Conservation (phyloP, 768 basidiomycete species). For the Suillus ampliporus region DNA sequence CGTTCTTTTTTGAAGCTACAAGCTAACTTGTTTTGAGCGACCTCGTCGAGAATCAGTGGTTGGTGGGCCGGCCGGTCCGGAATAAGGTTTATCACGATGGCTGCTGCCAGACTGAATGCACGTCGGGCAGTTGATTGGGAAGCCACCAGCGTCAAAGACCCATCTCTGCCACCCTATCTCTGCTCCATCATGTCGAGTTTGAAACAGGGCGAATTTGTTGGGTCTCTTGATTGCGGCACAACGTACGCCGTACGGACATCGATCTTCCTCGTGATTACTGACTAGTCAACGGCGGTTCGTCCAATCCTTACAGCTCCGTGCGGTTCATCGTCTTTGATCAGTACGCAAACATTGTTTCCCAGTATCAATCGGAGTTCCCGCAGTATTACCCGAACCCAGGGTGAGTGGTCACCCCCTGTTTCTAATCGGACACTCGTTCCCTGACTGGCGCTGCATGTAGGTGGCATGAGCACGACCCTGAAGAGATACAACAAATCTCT, state of each 20-base stretch:
- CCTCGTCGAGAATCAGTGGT: not conserved
- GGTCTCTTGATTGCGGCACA: constrained; percentile 93
- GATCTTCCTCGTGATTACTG: constrained; percentile 2
- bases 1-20: not conserved
- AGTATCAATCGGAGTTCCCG: constrained; percentile 91
- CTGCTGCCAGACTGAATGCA: not conserved
- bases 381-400: constrained; percentile 93
- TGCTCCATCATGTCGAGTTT: constrained; percentile 38
- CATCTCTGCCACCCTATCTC: not conserved
- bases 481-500: constrained; percentile 78
- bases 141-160: constrained; percentile 18
- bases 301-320: constrained; percentile 63
- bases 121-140: not conserved
- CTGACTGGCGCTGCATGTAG: constrained; percentile 40
- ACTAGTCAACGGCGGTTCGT: not conserved
- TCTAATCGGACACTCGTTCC: not conserved
- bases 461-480: constrained; percentile 95
- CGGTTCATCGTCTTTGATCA: constrained; percentile 92
- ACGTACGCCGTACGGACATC: constrained; percentile 85
- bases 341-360: constrained; percentile 84
- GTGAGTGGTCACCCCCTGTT: constrained; percentile 42
- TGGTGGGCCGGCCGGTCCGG: constrained; percentile 16
- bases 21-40: not conserved
- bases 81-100: not conserved
- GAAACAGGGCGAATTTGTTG: constrained; percentile 83